A percentile compares a stretch with the other conserved stretches of the same genome.
Evolutionary conservation across 2,329 filamentous ascomycete genomes (phyloP).

Genomic region (Parasarocladium wereldwijsianum): DNA sequence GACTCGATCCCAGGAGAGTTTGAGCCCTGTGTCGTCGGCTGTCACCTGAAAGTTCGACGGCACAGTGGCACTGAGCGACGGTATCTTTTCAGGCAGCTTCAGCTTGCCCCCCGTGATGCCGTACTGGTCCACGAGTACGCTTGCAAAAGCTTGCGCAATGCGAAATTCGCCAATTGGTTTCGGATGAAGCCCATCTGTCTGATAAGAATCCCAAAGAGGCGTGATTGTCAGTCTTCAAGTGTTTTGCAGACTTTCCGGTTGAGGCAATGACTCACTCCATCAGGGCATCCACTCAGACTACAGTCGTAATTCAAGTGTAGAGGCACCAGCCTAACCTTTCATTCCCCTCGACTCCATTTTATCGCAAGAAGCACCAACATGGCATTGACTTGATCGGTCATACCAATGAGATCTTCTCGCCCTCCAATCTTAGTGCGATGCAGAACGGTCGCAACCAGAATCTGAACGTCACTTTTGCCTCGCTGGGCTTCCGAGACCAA

Average conservation of each 20-base stretch:
- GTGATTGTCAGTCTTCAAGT: too few species aligned
- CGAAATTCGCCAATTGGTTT: too few species aligned
- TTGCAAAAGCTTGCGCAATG: constrained; percentile 24
- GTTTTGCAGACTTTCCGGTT: too few species aligned
- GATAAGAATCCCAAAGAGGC: too few species aligned
- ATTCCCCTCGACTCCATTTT: too few species aligned
- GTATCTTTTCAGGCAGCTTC: background rate
- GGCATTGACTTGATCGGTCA: constrained; percentile 13
- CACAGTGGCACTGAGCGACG: too few species aligned
- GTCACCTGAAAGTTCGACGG: background rate
- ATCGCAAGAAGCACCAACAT: background rate
- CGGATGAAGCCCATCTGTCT: too few species aligned
- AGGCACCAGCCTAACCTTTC: constrained; percentile 17
- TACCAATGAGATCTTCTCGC: constrained; percentile 11
- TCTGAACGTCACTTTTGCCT: constrained; percentile 12
- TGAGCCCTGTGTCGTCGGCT: background rate
- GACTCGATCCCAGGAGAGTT: background rate
- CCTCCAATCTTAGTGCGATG: constrained; percentile 12
- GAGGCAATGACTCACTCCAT: too few species aligned
- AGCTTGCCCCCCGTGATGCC: background rate
- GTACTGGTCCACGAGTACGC: constrained; percentile 1
- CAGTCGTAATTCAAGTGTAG: constrained; percentile 16
- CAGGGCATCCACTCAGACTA: constrained; percentile 8
- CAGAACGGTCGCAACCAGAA: constrained; percentile 17
- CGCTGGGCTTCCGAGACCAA: constrained; percentile 17